These are phyloP conservation scores for Astrothelium macrocarpum DNA, from an alignment of 495 filamentous ascomycete genomes.

Conservation along the genomic window DNA sequence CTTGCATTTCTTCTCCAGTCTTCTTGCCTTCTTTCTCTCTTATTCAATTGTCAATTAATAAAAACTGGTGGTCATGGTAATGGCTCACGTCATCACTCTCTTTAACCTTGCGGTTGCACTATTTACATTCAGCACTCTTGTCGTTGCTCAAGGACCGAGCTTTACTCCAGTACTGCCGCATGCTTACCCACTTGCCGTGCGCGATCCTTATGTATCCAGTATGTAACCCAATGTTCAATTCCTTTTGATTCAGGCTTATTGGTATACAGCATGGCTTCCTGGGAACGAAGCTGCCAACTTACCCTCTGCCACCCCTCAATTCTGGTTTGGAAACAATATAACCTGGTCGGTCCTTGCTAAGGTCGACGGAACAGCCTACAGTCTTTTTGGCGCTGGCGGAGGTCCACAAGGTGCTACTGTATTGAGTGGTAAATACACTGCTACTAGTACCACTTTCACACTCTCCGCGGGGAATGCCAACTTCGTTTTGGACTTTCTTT, in stretches of 20 bases:
- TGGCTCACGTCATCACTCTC: background rate
- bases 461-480: conserved; percentile 35
- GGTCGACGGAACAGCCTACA: conserved; percentile 40
- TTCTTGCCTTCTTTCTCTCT: background rate
- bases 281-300: conserved; percentile 31
- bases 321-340: conserved; percentile 42
- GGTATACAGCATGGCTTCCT: conserved; percentile 37
- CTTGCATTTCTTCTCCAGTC: background rate
- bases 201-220: conserved; percentile 39
- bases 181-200: conserved; percentile 42
- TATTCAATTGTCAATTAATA: background rate
- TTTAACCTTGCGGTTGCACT: background rate
- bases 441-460: conserved; percentile 39
- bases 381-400: conserved; percentile 36
- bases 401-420: conserved; percentile 34
- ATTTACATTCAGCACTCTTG: background rate
- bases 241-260: background rate
- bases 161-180: conserved; percentile 34
- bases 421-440: conserved; percentile 36
- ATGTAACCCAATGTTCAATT: conserved; percentile 6
- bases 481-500: conserved; percentile 34
- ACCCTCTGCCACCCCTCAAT: conserved; percentile 38
- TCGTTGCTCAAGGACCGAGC: background rate
- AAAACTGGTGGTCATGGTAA: background rate
- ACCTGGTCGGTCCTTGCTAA: conserved; percentile 42